Evolutionary conservation across 345 rosid genomes (phyloP), one percentile per base, ranked within the genome.

Genomic region (Ceriops tagal): DNA sequence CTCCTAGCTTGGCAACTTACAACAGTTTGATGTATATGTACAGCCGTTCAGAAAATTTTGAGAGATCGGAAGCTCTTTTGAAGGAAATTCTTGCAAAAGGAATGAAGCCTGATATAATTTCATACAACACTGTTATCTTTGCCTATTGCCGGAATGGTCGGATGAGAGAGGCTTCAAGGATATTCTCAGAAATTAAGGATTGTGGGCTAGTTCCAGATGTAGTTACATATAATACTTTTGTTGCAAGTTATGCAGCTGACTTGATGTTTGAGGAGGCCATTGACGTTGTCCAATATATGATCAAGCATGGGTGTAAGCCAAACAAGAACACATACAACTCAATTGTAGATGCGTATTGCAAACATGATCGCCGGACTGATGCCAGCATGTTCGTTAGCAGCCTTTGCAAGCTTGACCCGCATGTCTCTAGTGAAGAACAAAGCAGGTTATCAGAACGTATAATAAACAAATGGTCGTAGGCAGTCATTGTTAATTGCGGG

Each of bases 21-120:
- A 92, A 95, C 55, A 89, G 85, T 78, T 81, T 95, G 80, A 95
- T 95, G 97, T 85, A 88, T 32, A 87, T 88, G 93, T 78, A 89
- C 69, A 91, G 96, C 79, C 87, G 89, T 70, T 91, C 96, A 34
- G 85, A 70, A 8, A 86, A 80, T 64, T 95, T 88, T 21, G 85
- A 74, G 34, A 85, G 80, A 73, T 86, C 97, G 7, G 96, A 95
- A 79, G 86, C 86, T 58, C 56, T 86, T 66, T 77, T 91, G 53
- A 81, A 88, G 82, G 92, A 88, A 70, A 83, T 85, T 71, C 34
- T 87, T 71, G 85, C 75, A 1, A 87, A 88, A 65, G 97, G 96
- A 35, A 66, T 89, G 43, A 89, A 87, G 79, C 97, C 97, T n/a
- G 97, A 95, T 79, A 79, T 75, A 62, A 87, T 91, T 71, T 95